Evolutionary conservation across 163 green algal genomes (phyloP).

Genomic region (Chlamydomonas reinhardtii): DNA sequence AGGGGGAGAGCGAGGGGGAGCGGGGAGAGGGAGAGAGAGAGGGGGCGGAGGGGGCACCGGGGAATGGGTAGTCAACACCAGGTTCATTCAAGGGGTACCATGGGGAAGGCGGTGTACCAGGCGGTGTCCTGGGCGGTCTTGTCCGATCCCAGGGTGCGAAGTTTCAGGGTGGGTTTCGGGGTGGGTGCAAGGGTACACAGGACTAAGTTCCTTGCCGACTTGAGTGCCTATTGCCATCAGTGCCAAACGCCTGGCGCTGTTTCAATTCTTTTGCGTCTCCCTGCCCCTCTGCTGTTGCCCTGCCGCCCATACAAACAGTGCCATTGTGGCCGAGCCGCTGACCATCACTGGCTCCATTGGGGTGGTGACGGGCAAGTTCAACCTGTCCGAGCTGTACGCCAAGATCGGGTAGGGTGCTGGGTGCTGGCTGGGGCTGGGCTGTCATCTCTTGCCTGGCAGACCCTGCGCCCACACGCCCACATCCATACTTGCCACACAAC

Average conservation of each 20-base stretch:
- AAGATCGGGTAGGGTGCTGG: constrained; percentile 72
- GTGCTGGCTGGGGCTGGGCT: no score
- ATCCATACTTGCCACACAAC: no score
- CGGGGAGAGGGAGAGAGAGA: background rate
- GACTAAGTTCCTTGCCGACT: no score
- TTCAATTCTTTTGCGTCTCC: background rate
- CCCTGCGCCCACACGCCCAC: no score
- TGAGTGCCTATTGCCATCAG: background rate
- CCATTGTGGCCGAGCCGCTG: constrained; percentile 90
- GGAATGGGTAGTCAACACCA: no score
- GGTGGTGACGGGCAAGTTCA: constrained; percentile 91
- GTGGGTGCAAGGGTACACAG: no score
- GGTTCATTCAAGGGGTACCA: no score
- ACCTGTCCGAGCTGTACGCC: constrained; percentile 88
- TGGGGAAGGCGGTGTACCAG: no score
- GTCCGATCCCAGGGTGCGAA: no score
- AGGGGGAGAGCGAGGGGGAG: background rate
- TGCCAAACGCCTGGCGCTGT: background rate
- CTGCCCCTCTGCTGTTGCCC: background rate
- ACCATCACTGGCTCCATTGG: constrained; percentile 96
- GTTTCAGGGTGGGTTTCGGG: no score
- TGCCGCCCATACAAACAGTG: constrained; percentile 26
- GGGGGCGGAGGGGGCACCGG: background rate
- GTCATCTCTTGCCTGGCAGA: no score
- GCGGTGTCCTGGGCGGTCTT: no score